Conservation (phyloP, 108 stramenopile species). For the Mediolabrus comicus region DNA sequence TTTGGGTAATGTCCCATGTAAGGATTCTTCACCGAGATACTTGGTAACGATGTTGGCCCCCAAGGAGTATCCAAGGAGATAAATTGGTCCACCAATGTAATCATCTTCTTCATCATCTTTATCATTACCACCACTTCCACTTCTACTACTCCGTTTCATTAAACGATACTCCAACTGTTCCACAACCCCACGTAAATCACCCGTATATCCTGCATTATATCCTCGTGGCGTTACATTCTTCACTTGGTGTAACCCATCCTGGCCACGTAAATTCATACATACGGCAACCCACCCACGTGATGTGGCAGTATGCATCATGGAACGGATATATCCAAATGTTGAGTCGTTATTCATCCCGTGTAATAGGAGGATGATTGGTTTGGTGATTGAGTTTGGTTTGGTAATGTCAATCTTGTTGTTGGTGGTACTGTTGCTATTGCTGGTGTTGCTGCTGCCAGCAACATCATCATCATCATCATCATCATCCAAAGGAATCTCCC, state of each 20-base stretch:
- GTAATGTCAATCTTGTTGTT: constrained; percentile 28
- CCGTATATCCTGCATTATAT: constrained; percentile 79
- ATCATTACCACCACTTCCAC: neutral
- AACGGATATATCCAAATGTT: constrained; percentile 82
- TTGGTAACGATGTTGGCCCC: constrained; percentile 84
- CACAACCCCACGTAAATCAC: constrained; percentile 73
- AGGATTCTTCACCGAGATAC: constrained; percentile 86
- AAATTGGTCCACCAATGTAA: constrained; percentile 52
- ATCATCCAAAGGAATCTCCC: constrained; percentile 62
- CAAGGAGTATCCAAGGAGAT: constrained; percentile 74
- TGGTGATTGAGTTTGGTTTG: constrained; percentile 38
- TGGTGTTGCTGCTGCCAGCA: neutral
- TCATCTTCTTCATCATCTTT: constrained; percentile 10
- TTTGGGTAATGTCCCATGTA: constrained; percentile 65
- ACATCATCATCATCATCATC: neutral
- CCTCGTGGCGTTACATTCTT: constrained; percentile 66
- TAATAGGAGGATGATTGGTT: constrained; percentile 70
- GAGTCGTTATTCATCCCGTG: constrained; percentile 91
- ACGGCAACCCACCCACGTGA: constrained; percentile 81
- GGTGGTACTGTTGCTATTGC: neutral
- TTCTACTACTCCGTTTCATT: neutral
- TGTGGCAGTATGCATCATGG: constrained; percentile 69
- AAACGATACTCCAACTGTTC: constrained; percentile 56
- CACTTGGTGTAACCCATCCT: constrained; percentile 48
- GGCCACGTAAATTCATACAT: constrained; percentile 81